phyloP scores from a whole-genome alignment of 2,329 filamentous ascomycete genomes.

The Chalaropsis thielavioides region DNA sequence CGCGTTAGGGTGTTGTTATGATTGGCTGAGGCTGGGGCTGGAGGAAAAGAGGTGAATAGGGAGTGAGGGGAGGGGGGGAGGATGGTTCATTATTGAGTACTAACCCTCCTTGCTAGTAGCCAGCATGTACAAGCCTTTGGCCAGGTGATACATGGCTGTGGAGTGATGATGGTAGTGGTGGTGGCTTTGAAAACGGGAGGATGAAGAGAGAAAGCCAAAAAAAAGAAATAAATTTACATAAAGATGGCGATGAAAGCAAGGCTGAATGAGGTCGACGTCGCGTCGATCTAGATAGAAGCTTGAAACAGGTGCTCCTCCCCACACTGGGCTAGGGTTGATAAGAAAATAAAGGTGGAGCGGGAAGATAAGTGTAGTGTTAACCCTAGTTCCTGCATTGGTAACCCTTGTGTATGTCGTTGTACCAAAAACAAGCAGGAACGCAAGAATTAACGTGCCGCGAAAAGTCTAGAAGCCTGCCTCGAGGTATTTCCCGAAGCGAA shows the following conservation, averaged over 20 bases:
- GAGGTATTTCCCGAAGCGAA: neutral
- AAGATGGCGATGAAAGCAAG: neutral
- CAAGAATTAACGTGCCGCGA: neutral
- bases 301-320: neutral
- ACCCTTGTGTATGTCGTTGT: neutral
- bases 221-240: neutral
- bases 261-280: neutral
- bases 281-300: neutral
- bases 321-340: neutral
- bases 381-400: neutral
- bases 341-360: neutral
- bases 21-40: neutral
- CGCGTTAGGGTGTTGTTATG: constrained; percentile 12
- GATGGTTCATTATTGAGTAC: constrained; percentile 16
- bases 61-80: neutral
- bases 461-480: neutral
- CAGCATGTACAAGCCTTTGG: constrained; percentile 86
- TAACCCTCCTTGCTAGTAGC: constrained; percentile 92
- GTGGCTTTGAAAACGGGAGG: neutral
- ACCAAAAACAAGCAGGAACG: neutral
- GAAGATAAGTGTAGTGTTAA: neutral
- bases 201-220: neutral
- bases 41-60: constrained; percentile 12
- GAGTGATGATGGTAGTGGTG: neutral
- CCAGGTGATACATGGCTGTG: constrained; percentile 73